phyloP scores from a whole-genome alignment of 371 early-diverging fungal genomes.

The Mucor indicus region DNA sequence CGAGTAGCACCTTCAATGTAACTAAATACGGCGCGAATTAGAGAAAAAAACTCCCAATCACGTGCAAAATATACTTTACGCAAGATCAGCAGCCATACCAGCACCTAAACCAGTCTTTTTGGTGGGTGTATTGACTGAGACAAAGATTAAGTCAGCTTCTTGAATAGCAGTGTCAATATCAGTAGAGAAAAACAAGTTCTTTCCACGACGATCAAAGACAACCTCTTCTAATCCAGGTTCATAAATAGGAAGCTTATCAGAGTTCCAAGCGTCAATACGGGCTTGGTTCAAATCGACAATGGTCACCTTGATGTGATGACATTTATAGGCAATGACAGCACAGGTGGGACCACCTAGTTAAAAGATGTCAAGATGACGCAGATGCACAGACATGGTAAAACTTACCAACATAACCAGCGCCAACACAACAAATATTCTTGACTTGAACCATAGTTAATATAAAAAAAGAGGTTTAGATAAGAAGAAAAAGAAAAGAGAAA shows the following conservation, averaged over 20 bases:
- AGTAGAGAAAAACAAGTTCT: constrained; percentile 86
- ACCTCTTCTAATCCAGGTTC: constrained; percentile 91
- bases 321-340: constrained; percentile 88
- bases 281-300: constrained; percentile 53
- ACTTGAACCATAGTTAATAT: constrained; percentile 38
- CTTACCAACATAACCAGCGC: constrained; percentile 94
- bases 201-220: constrained; percentile 70
- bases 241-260: constrained; percentile 82
- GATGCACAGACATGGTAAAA: not conserved
- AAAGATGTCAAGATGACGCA: not conserved
- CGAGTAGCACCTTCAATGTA: constrained; percentile 87
- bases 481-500: constrained; percentile 3
- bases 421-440: constrained; percentile 82
- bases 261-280: constrained; percentile 74
- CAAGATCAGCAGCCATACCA: constrained; percentile 85
- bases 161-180: constrained; percentile 73
- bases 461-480: not conserved
- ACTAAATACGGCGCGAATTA: constrained; percentile 24
- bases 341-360: constrained; percentile 89
- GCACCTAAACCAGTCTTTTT: constrained; percentile 79
- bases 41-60: not conserved
- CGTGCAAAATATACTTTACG: constrained; percentile 41
- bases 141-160: constrained; percentile 86
- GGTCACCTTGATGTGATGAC: constrained; percentile 85
- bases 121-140: constrained; percentile 90